These are phyloP conservation scores for Kwoniella dejecticola DNA, from an alignment of 768 basidiomycete species.

Conservation along the genomic window DNA sequence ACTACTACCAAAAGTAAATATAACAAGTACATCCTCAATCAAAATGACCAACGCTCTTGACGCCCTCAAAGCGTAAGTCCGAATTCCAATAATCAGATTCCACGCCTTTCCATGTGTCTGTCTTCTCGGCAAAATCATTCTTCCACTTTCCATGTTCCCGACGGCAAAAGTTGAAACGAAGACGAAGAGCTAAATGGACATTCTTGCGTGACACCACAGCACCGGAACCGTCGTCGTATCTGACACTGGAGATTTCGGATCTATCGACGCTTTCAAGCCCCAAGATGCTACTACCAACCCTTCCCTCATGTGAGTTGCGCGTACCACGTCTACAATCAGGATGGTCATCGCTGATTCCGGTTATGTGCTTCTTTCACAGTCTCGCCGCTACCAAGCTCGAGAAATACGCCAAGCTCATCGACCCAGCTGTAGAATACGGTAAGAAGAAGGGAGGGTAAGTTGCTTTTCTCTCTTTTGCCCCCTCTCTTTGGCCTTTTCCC, in stretches of 20 bases:
- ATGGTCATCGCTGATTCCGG: too few relatives aligned
- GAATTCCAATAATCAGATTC: neutral
- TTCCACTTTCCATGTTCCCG: neutral
- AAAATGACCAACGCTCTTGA: conserved; percentile 49
- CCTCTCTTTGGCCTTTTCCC: neutral
- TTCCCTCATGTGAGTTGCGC: conserved; percentile 63
- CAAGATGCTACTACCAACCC: conserved; percentile 99
- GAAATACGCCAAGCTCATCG: conserved; percentile 67
- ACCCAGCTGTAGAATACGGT: conserved; percentile 54
- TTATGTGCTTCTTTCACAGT: too few relatives aligned
- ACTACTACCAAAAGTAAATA: conserved; percentile 1
- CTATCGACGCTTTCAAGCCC: conserved; percentile 95
- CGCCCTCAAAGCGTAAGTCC: conserved; percentile 49
- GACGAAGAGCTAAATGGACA: neutral
- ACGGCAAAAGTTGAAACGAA: neutral
- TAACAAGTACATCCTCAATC: conserved; percentile 11
- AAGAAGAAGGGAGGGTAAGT: conserved; percentile 74
- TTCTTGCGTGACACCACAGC: conserved; percentile 17
- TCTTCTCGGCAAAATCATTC: neutral
- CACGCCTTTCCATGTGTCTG: conserved; percentile 2
- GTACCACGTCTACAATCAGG: too few relatives aligned
- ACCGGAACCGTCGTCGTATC: conserved; percentile 95
- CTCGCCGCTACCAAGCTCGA: conserved; percentile 89
- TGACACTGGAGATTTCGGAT: conserved; percentile 95
- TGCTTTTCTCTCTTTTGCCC: neutral